These are phyloP conservation scores for Haematococcus sp. DNA, from an alignment of 139 green algal species.

Conservation along the genomic window DNA sequence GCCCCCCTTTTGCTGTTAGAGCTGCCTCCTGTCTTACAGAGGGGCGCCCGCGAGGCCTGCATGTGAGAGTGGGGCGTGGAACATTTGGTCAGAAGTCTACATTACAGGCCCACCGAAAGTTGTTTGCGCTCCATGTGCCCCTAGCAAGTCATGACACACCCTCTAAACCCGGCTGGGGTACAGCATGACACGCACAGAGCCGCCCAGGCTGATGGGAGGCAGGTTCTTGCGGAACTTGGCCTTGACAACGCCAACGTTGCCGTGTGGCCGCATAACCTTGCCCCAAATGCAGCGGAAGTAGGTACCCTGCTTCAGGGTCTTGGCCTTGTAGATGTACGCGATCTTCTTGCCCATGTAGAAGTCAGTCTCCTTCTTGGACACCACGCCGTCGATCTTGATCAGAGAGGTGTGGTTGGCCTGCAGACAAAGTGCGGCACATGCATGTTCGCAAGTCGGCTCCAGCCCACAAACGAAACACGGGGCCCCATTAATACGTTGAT, in stretches of 20 bases:
- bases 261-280: conserved; percentile 88
- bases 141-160: not conserved
- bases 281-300: conserved; percentile 95
- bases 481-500: too few relatives aligned
- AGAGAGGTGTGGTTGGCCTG: conserved; percentile 82
- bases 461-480: too few relatives aligned
- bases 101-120: too few relatives aligned
- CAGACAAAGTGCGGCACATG: too few relatives aligned
- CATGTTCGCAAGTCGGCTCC: too few relatives aligned
- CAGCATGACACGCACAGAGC: conserved; percentile 80
- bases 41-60: too few relatives aligned
- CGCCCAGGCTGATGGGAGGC: conserved; percentile 78
- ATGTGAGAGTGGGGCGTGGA: too few relatives aligned
- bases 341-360: conserved; percentile 98
- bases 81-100: too few relatives aligned
- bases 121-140: too few relatives aligned
- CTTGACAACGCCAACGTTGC: conserved; percentile 84
- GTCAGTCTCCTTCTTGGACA: conserved; percentile 79
- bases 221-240: conserved; percentile 97
- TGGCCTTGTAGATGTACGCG: conserved; percentile 99
- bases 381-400: conserved; percentile 91
- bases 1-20: too few relatives aligned
- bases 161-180: conserved; percentile 79
- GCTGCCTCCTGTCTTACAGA: too few relatives aligned
- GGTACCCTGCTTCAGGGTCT: conserved; percentile 94